A percentile compares a stretch with the other conserved stretches of the same genome.
Conservation (phyloP, 2,329 filamentous ascomycete genomes). For the Cucurbitaria berberidis region DNA sequence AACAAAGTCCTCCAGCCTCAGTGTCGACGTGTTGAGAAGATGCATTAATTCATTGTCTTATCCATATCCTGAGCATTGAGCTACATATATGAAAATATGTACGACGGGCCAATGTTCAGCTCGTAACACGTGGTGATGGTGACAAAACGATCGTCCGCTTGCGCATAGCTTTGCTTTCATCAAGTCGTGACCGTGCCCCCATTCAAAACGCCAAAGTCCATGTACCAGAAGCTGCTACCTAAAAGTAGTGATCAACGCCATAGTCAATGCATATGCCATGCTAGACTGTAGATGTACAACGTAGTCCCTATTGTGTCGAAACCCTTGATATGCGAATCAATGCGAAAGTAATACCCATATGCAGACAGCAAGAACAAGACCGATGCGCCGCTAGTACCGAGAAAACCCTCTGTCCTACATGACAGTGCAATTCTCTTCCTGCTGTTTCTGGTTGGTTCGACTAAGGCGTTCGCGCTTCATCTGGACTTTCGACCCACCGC, state of each 20-base stretch:
- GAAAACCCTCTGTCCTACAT: constrained; percentile 63
- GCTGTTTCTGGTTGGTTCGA: constrained; percentile 80
- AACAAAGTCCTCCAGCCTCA: too few species aligned
- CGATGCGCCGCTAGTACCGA: background rate
- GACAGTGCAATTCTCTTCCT: constrained; percentile 84
- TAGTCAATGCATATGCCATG: background rate
- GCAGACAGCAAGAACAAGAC: background rate
- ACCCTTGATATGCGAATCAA: too few species aligned
- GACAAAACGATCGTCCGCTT: background rate
- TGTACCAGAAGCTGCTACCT: background rate
- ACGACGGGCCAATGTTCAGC: too few species aligned
- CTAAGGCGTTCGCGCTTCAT: constrained; percentile 81
- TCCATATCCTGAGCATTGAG: too few species aligned
- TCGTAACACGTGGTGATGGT: too few species aligned
- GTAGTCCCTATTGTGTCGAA: background rate
- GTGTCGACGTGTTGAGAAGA: too few species aligned
- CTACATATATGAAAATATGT: too few species aligned
- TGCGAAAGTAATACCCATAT: background rate
- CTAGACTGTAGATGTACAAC: background rate
- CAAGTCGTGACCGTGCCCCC: background rate
- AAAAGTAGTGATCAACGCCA: background rate
- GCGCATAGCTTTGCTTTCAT: background rate
- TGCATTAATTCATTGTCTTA: too few species aligned
- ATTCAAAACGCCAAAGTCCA: background rate
- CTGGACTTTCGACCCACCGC: constrained; percentile 72